Percentiles rank a stretch among this genome's conserved stretches.
phyloP scores from a whole-genome alignment of 805 yeast species.

The Hanseniaspora clermontiae region DNA sequence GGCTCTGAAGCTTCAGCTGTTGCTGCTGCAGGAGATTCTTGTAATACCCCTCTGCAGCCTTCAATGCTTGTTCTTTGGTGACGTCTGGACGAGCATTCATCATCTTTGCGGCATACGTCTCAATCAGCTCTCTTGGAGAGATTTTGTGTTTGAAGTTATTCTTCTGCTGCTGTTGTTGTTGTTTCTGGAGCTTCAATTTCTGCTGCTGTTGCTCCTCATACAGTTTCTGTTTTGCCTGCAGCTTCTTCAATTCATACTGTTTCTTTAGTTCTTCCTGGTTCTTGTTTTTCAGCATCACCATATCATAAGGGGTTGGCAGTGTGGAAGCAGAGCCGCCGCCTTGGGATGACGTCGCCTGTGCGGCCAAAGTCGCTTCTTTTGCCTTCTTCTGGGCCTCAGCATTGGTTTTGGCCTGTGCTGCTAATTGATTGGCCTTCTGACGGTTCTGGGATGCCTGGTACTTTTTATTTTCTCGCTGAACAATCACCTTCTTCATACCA shows the following conservation, averaged over 20 bases:
- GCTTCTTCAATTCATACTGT: slow-evolving; percentile 17
- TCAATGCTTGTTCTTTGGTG: slow-evolving; percentile 25
- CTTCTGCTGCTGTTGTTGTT: slow-evolving; percentile 5
- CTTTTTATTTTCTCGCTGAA: slow-evolving; percentile 60
- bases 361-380: slow-evolving; percentile 42
- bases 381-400: slow-evolving; percentile 6
- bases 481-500: slow-evolving; percentile 79
- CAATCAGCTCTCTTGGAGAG: slow-evolving; percentile 22
- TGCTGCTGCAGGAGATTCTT: slow-evolving; percentile 20
- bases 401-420: slow-evolving; percentile 10
- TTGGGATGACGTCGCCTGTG: slow-evolving; percentile 20
- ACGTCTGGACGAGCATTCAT: slow-evolving; percentile 25
- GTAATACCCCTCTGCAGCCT: slow-evolving; percentile 27
- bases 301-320: slow-evolving; percentile 61
- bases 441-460: slow-evolving; percentile 9
- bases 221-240: slow-evolving; percentile 14
- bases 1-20: slow-evolving; percentile 12
- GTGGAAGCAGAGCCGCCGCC: slow-evolving; percentile 28
- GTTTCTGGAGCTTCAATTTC: slow-evolving; percentile 1
- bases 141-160: background rate
- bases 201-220: slow-evolving; percentile 15
- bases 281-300: slow-evolving; percentile 70
- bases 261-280: slow-evolving; percentile 78
- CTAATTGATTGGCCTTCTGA: slow-evolving; percentile 8
- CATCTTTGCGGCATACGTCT: slow-evolving; percentile 24